Conservation (phyloP, 371 early-diverging fungal species). For the Mortierella sp. region DNA sequence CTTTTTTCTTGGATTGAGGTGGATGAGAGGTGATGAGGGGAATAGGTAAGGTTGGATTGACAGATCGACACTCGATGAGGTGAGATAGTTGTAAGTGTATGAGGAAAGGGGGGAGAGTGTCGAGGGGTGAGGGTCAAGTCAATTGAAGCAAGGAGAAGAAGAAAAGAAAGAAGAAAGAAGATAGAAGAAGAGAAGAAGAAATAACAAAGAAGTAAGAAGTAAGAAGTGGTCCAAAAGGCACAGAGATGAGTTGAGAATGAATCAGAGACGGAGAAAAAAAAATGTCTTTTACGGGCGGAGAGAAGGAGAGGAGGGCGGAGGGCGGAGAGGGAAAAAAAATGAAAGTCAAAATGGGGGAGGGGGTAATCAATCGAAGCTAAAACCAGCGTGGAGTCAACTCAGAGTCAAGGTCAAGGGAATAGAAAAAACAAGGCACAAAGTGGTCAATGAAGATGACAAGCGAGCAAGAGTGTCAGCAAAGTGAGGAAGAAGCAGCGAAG, state of each 20-base stretch:
- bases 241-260: neutral
- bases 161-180: neutral
- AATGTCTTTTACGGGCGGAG: neutral
- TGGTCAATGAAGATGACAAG: too few relatives aligned
- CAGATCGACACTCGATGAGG: neutral
- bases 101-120: neutral
- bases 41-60: neutral
- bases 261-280: neutral
- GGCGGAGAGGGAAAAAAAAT: too few relatives aligned
- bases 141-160: neutral
- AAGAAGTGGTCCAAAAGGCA: neutral
- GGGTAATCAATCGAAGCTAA: too few relatives aligned
- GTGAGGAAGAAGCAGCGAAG: neutral
- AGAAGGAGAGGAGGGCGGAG: too few relatives aligned
- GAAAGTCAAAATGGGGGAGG: too few relatives aligned
- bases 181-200: neutral
- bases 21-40: neutral
- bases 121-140: neutral
- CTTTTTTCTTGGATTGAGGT: neutral
- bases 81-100: neutral
- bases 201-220: neutral
- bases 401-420: too few relatives aligned
- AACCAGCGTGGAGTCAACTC: too few relatives aligned
- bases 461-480: too few relatives aligned
- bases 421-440: too few relatives aligned